Conservation (phyloP, 1,284 basidiomycete genomes). For the Ustilago loliicola region DNA sequence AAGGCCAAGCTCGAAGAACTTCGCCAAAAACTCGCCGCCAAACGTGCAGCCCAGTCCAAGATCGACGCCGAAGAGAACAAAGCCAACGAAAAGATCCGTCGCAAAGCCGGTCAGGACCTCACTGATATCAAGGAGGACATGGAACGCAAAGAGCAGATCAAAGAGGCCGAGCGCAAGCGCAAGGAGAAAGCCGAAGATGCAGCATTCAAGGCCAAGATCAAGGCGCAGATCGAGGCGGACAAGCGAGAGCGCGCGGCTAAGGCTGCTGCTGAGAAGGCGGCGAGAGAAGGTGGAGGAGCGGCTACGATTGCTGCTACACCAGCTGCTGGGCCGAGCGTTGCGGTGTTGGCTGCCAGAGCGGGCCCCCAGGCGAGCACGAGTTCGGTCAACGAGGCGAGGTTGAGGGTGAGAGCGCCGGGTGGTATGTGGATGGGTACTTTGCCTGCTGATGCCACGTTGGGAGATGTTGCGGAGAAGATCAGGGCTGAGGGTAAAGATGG, state of each 20-base stretch:
- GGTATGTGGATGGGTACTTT: slow-evolving; percentile 67
- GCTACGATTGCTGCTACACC: slow-evolving; percentile 17
- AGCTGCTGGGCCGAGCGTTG: slow-evolving; percentile 38
- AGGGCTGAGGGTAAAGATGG: slow-evolving; percentile 55
- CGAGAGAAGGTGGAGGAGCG: slow-evolving; percentile 50
- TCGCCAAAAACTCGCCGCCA: slow-evolving; percentile 60
- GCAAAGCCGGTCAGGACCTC: slow-evolving; percentile 68
- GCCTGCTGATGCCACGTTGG: slow-evolving; percentile 57
- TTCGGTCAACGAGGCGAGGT: slow-evolving; percentile 58
- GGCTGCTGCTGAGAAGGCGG: slow-evolving; percentile 65
- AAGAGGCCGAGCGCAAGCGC: slow-evolving; percentile 65
- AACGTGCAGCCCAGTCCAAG: slow-evolving; percentile 62
- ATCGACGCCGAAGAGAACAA: slow-evolving; percentile 59
- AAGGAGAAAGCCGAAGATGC: slow-evolving; percentile 64
- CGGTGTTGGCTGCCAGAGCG: slow-evolving; percentile 40
- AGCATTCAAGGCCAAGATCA: slow-evolving; percentile 64
- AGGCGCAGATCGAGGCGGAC: slow-evolving; percentile 68
- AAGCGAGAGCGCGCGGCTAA: slow-evolving; percentile 67
- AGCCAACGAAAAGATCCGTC: slow-evolving; percentile 68
- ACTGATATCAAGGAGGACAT: slow-evolving; percentile 62
- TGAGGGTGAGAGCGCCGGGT: slow-evolving; percentile 62
- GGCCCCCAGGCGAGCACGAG: slow-evolving; percentile 44
- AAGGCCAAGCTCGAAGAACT: slow-evolving; percentile 81
- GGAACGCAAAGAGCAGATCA: slow-evolving; percentile 66
- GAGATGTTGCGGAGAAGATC: slow-evolving; percentile 56